These are phyloP conservation scores for Pseudotulostoma volvatum DNA, from an alignment of 495 filamentous ascomycete species.

Conservation along the genomic window DNA sequence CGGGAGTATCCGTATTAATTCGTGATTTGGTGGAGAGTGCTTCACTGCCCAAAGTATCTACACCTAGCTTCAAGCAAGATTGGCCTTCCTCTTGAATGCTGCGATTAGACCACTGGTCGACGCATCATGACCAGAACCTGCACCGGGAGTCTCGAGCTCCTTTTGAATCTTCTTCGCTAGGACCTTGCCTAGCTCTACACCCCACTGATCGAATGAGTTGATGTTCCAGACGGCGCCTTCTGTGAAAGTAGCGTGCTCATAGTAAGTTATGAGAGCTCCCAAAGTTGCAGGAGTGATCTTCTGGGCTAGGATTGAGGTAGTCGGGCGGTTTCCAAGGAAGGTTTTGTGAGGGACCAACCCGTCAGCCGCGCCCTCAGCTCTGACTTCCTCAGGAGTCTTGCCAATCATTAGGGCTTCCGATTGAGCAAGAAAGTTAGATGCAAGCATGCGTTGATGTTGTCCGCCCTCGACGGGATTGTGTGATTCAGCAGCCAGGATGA, in stretches of 20 bases:
- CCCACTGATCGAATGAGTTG: constrained; percentile 99
- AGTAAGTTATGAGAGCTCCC: constrained; percentile 92
- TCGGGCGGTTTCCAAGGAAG: constrained; percentile 94
- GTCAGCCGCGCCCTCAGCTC: constrained; percentile 71
- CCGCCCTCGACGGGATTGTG: constrained; percentile 89
- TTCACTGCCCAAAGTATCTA: too few relatives aligned
- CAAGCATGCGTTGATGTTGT: constrained; percentile 95
- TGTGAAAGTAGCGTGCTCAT: constrained; percentile 95
- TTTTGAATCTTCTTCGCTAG: constrained; percentile 80
- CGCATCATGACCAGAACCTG: constrained; percentile 55
- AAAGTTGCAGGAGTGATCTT: constrained; percentile 89
- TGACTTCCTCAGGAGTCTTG: constrained; percentile 81
- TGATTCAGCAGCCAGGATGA: constrained; percentile 86
- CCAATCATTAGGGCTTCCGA: constrained; percentile 97
- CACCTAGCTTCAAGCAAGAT: constrained; percentile 21
- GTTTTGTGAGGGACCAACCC: constrained; percentile 93
- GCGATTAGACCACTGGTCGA: constrained; percentile 78
- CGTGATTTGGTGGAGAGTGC: too few relatives aligned
- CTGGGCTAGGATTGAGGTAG: constrained; percentile 82
- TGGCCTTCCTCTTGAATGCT: constrained; percentile 62
- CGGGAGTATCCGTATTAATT: too few relatives aligned
- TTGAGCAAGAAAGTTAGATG: constrained; percentile 96
- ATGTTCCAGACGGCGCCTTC: constrained; percentile 98
- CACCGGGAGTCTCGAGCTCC: constrained; percentile 61
- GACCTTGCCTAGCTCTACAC: constrained; percentile 93